Evolutionary conservation across 2,329 filamentous ascomycete species (phyloP).

Genomic region (Penicillium sp.): DNA sequence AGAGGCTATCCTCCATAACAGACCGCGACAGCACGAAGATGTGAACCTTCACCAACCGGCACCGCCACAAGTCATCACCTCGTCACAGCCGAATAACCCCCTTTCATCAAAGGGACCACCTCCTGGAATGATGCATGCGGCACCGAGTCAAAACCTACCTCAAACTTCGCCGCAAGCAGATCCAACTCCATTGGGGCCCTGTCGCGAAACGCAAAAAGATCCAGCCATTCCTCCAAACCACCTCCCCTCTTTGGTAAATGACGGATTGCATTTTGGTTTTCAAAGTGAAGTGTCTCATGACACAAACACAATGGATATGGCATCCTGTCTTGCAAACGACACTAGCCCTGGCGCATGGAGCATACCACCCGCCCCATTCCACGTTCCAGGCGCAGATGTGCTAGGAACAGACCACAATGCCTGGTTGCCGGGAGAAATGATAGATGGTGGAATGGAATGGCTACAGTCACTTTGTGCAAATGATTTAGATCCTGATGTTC

Average conservation of each 20-base stretch:
- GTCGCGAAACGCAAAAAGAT: neutral
- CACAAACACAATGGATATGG: neutral
- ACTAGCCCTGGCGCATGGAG: neutral
- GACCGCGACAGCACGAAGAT: neutral
- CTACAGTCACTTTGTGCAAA: constrained; percentile 11
- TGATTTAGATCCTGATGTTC: constrained; percentile 1
- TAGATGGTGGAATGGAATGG: constrained; percentile 19
- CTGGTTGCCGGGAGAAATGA: constrained; percentile 13
- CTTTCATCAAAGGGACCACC: no score
- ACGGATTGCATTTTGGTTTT: neutral
- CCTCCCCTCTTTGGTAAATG: neutral
- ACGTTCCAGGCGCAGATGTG: neutral
- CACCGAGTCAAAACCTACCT: no score
- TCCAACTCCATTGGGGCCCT: no score
- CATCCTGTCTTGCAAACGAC: neutral
- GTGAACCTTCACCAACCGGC: neutral
- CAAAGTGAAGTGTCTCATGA: neutral
- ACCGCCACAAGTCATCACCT: no score
- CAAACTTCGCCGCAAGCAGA: no score
- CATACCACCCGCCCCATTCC: neutral
- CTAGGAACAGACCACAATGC: neutral
- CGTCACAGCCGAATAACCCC: neutral
- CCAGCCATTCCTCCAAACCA: neutral
- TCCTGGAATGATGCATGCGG: no score
- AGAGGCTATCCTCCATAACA: constrained; percentile 1